Percentiles rank a stretch among this genome's conserved stretches.
These are phyloP conservation scores for Fusarium udum DNA, from an alignment of 2,329 filamentous ascomycete genomes.

Conservation along the genomic window DNA sequence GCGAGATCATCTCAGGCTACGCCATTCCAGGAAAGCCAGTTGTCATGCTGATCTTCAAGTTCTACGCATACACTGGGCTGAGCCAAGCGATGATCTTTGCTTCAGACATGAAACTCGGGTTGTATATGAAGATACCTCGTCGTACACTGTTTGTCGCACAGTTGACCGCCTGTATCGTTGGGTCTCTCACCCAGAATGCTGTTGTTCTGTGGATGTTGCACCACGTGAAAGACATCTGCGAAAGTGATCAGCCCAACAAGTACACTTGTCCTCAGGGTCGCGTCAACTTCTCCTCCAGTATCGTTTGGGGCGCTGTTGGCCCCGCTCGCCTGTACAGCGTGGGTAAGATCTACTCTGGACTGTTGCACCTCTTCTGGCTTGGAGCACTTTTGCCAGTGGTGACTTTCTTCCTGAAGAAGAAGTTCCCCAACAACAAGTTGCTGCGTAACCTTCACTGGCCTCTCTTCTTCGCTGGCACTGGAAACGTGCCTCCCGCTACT, in stretches of 20 bases:
- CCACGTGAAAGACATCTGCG: background rate
- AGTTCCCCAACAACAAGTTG: background rate
- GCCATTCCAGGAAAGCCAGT: background rate
- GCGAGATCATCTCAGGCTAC: background rate
- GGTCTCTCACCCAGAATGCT: background rate
- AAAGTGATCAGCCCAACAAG: background rate
- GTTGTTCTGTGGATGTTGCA: conserved; percentile 1
- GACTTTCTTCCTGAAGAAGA: background rate
- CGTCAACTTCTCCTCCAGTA: background rate
- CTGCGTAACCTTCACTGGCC: background rate
- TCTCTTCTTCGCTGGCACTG: background rate
- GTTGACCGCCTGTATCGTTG: background rate
- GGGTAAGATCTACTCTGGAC: background rate
- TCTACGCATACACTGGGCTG: background rate
- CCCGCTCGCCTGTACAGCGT: background rate
- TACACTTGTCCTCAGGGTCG: conserved; percentile 1
- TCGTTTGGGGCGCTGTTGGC: background rate
- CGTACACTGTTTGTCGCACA: background rate
- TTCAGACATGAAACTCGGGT: background rate
- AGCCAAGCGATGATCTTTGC: conserved; percentile 3
- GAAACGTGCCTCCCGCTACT: background rate
- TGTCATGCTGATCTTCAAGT: conserved; percentile 1
- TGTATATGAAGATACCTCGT: conserved; percentile 6
- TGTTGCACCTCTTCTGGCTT: background rate
- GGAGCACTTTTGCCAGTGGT: background rate